Conservation (phyloP, 106 monocot genomes). For the Dioscorea zingiberensis region DNA sequence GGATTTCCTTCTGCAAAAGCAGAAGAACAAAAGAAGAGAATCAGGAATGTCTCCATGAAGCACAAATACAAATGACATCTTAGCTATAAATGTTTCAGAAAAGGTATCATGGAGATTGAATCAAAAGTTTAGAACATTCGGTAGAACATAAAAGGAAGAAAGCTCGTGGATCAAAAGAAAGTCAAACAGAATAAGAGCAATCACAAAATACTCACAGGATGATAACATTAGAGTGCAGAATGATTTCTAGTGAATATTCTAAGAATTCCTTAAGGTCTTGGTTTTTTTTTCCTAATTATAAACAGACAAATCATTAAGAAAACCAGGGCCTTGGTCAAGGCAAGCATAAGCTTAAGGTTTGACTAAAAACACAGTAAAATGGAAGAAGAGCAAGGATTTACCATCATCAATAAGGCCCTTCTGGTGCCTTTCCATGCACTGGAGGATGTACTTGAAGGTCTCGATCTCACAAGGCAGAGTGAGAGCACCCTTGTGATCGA, state of each 20-base stretch:
- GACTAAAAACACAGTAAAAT: too few species aligned
- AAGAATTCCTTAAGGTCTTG: background rate
- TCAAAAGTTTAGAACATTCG: background rate
- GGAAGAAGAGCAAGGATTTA: slow-evolving; percentile 4
- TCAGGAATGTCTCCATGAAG: too few species aligned
- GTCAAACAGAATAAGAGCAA: too few species aligned
- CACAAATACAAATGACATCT: too few species aligned
- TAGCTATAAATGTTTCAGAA: too few species aligned
- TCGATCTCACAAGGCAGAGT: slow-evolving; percentile 63
- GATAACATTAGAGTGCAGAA: background rate
- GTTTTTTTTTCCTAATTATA: too few species aligned
- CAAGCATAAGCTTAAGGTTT: too few species aligned
- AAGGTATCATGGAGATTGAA: background rate
- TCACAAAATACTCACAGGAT: background rate
- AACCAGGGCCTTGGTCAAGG: too few species aligned
- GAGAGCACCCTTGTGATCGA: slow-evolving; percentile 49
- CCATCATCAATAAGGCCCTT: slow-evolving; percentile 39
- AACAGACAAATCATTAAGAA: too few species aligned
- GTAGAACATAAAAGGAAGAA: background rate
- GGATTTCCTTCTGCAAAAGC: slow-evolving; percentile 7
- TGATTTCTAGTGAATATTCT: background rate
- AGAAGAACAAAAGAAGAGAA: background rate
- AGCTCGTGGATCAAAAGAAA: background rate
- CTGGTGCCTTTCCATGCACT: slow-evolving; percentile 43
- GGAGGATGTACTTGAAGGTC: slow-evolving; percentile 78